Percentiles rank a stretch among this genome's conserved stretches.
Conservation (phyloP, 2,329 filamentous ascomycete species). For the Fusarium citri region DNA sequence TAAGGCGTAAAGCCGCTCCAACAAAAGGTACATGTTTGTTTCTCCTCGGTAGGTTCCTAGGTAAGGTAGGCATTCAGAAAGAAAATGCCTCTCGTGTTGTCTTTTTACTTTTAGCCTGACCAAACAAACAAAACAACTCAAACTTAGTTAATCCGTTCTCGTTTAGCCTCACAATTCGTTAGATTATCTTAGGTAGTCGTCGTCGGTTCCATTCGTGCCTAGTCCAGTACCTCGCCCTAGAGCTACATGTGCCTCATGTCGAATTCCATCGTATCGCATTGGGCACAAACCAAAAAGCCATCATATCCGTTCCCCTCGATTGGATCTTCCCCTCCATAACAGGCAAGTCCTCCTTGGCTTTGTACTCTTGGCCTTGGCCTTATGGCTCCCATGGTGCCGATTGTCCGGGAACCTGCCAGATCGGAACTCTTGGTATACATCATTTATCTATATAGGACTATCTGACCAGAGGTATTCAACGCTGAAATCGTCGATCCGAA, state of each 20-base stretch:
- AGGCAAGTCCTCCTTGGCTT: constrained; percentile 25
- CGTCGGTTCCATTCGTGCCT: not conserved
- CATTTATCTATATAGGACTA: not conserved
- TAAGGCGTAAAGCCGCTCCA: not conserved
- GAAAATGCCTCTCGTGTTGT: constrained; percentile 17
- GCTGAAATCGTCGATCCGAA: constrained; percentile 1
- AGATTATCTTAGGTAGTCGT: not conserved
- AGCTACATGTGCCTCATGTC: constrained; percentile 29
- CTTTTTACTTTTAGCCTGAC: constrained; percentile 14
- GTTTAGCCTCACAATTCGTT: constrained; percentile 23
- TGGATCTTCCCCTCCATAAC: constrained; percentile 16
- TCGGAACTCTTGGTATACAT: constrained; percentile 20
- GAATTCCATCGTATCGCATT: constrained; percentile 13
- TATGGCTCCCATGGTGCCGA: constrained; percentile 20
- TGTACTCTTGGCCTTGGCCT: constrained; percentile 12
- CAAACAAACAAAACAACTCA: constrained; percentile 3
- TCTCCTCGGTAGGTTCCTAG: not conserved
- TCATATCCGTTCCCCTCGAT: constrained; percentile 12
- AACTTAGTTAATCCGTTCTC: constrained; percentile 6
- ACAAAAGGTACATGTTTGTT: not conserved
- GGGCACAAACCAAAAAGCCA: constrained; percentile 17
- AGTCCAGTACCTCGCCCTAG: constrained; percentile 5
- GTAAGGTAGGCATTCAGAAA: not conserved
- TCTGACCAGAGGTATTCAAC: not conserved
- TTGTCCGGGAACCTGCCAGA: constrained; percentile 39